phyloP scores from a whole-genome alignment of 345 rosid species.

The Salix suchowensis region DNA sequence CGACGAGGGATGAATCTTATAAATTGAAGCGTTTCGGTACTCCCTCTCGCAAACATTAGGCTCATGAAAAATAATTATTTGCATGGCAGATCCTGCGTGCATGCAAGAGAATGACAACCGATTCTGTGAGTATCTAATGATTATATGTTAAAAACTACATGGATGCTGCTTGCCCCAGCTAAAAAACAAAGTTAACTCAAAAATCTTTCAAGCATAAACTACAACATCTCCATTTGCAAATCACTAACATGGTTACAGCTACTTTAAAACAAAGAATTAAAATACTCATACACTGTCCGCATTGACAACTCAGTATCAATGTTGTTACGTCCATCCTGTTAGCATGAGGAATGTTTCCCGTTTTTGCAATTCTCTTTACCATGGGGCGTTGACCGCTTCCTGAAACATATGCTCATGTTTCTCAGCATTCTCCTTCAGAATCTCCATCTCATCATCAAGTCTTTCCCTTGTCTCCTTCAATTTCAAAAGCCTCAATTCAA shows the following conservation, averaged over 20 bases:
- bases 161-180: background rate
- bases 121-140: no score
- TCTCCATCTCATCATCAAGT: conserved; percentile 31
- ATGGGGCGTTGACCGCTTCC: conserved; percentile 29
- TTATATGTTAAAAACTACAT: background rate
- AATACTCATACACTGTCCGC: background rate
- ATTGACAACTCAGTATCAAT: background rate
- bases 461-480: conserved; percentile 21
- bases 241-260: background rate
- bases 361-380: conserved; percentile 16
- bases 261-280: conserved; percentile 3
- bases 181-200: background rate
- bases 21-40: no score
- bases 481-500: conserved; percentile 24
- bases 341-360: background rate
- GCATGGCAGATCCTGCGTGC: no score
- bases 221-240: background rate
- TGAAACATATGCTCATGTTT: conserved; percentile 25
- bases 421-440: conserved; percentile 19
- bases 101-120: no score
- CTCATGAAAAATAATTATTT: no score
- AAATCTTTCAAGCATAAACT: background rate
- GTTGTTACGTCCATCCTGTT: background rate
- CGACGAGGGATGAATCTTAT: no score
- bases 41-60: no score